phyloP scores from a whole-genome alignment of 768 basidiomycete genomes.

The Megacollybia marginata region DNA sequence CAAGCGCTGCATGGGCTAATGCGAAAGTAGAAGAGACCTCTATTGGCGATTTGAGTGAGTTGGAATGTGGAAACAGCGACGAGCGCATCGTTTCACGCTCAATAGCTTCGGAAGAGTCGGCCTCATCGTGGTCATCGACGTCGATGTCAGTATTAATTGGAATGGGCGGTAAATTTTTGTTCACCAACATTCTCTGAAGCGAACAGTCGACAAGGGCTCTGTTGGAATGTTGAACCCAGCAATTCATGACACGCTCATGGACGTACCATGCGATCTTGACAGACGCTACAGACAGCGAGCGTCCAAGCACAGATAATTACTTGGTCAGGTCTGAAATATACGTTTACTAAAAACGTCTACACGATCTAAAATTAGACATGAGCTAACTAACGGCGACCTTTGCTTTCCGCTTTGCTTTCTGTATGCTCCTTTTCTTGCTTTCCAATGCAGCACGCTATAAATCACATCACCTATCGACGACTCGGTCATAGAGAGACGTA shows the following conservation, averaged over 20 bases:
- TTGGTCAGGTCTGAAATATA: too few species aligned
- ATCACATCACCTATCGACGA: constrained; percentile 6
- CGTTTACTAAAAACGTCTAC: too few species aligned
- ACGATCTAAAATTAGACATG: too few species aligned
- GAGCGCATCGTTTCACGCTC: constrained; percentile 7
- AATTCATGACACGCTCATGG: too few species aligned
- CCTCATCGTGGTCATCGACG: background rate
- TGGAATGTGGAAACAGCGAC: constrained; percentile 7
- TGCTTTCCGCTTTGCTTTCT: constrained; percentile 37
- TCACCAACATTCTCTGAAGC: background rate
- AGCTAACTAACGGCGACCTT: too few species aligned
- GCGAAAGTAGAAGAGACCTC: constrained; percentile 25
- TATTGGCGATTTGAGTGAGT: constrained; percentile 7
- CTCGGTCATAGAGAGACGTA: constrained; percentile 27
- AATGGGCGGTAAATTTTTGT: constrained; percentile 48
- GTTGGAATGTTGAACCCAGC: too few species aligned
- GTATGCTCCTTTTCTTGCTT: constrained; percentile 46
- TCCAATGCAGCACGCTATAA: constrained; percentile 55
- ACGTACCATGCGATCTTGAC: too few species aligned
- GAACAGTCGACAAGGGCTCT: too few species aligned
- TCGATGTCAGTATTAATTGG: constrained; percentile 17
- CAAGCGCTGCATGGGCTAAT: constrained; percentile 49
- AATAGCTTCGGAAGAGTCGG: constrained; percentile 3
- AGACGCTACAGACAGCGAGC: too few species aligned
- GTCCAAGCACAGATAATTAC: too few species aligned